A percentile compares a stretch with the other conserved stretches of the same genome.
Evolutionary conservation across 1,284 basidiomycete species (phyloP).

Genomic region (Ustilago hordei): DNA sequence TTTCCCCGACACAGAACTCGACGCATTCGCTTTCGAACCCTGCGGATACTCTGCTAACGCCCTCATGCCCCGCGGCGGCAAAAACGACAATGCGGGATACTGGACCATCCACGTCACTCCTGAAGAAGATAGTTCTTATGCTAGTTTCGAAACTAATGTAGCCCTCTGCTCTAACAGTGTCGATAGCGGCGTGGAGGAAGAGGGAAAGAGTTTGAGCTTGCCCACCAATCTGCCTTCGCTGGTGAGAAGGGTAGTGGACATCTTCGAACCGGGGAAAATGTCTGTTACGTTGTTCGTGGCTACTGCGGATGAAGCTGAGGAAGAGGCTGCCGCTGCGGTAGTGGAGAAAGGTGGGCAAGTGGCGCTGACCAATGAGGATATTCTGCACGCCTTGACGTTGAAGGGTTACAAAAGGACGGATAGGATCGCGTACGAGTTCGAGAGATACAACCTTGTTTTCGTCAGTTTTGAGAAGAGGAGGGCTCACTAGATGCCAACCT

Average conservation of each 20-base stretch:
- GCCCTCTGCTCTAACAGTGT: constrained; percentile 73
- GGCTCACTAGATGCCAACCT: not conserved
- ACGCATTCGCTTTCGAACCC: constrained; percentile 93
- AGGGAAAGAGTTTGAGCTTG: constrained; percentile 28
- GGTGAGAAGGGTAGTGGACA: constrained; percentile 86
- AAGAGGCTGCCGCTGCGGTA: constrained; percentile 12
- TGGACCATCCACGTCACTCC: constrained; percentile 99
- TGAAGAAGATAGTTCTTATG: constrained; percentile 96
- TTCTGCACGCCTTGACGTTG: constrained; percentile 62
- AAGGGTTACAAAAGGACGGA: constrained; percentile 78
- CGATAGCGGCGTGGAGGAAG: constrained; percentile 62
- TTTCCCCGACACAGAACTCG: constrained; percentile 85
- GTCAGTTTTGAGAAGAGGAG: constrained; percentile 48
- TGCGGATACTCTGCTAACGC: constrained; percentile 98
- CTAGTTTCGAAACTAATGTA: constrained; percentile 98
- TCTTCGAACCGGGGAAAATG: constrained; percentile 90
- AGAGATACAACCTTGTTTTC: constrained; percentile 90
- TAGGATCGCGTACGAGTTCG: constrained; percentile 98
- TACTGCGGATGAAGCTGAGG: constrained; percentile 40
- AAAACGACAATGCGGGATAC: constrained; percentile 73
- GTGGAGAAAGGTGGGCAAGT: constrained; percentile 30
- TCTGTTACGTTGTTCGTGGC: constrained; percentile 93
- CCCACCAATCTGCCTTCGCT: constrained; percentile 76
- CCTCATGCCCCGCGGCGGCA: constrained; percentile 71
- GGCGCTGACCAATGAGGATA: constrained; percentile 56